Evolutionary conservation across 164 flowering plant species (phyloP).

Genomic region (Stephania cephalantha): DNA sequence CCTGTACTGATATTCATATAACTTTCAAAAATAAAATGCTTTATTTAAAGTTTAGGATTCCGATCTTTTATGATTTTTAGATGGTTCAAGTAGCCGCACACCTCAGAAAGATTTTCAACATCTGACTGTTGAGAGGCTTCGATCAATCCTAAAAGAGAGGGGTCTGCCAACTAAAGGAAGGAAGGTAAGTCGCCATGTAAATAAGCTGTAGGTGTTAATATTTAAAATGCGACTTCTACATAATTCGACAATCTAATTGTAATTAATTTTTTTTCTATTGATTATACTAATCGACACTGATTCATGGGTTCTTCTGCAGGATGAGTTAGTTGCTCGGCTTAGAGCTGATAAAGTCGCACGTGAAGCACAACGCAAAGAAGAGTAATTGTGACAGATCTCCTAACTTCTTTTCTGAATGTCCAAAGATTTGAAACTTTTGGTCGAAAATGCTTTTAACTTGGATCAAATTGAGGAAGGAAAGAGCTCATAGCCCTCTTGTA

Average conservation of each 20-base stretch:
- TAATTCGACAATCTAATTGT: not conserved
- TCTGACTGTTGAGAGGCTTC: slow-evolving; percentile 72
- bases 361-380: slow-evolving; percentile 1
- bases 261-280: not conserved
- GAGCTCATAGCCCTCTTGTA: not conserved
- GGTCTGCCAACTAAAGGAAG: slow-evolving; percentile 65
- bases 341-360: slow-evolving; percentile 20
- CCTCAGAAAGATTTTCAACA: slow-evolving; percentile 36
- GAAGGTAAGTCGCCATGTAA: slow-evolving; percentile 40
- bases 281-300: not conserved
- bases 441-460: not conserved
- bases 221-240: not conserved
- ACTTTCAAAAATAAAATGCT: not conserved
- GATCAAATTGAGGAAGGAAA: not conserved
- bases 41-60: slow-evolving; percentile 2
- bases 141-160: slow-evolving; percentile 55
- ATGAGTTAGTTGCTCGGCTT: slow-evolving; percentile 60
- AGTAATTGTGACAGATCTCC: not conserved
- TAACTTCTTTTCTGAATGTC: not conserved
- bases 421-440: not conserved
- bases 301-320: slow-evolving; percentile 29
- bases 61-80: slow-evolving; percentile 28
- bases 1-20: no score
- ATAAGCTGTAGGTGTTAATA: not conserved
- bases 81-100: slow-evolving; percentile 34